Conservation (phyloP, 2,329 filamentous ascomycete species). For the Colletotrichum sp. region DNA sequence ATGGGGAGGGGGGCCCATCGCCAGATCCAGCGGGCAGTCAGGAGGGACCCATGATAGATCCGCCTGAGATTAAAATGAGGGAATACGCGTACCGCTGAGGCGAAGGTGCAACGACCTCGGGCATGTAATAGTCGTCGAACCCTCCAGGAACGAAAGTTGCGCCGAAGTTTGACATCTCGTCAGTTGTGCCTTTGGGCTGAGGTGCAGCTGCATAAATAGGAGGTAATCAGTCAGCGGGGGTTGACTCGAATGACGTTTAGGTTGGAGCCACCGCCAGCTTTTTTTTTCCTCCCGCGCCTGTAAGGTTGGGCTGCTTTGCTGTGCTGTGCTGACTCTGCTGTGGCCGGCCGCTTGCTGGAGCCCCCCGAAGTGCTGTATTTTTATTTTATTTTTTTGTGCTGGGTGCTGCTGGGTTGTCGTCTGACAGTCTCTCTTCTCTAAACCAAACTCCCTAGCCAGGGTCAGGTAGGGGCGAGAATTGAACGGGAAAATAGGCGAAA, state of each 20-base stretch:
- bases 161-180: conserved; percentile 52
- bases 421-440: background rate
- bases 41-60: conserved; percentile 13
- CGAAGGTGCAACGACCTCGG: conserved; percentile 61
- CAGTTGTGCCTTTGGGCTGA: conserved; percentile 34
- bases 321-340: conserved; percentile 2
- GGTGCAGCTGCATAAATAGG: conserved; percentile 33
- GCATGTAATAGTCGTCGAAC: conserved; percentile 65
- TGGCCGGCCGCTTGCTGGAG: conserved; percentile 1
- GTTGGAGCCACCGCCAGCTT: conserved; percentile 10
- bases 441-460: background rate
- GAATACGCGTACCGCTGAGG: conserved; percentile 57
- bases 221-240: conserved; percentile 21
- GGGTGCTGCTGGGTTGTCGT: conserved; percentile 3
- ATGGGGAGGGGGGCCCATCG: conserved; percentile 8
- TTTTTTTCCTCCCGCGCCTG: background rate
- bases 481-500: background rate
- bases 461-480: background rate
- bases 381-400: background rate
- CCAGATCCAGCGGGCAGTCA: conserved; percentile 11
- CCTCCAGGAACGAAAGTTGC: conserved; percentile 65
- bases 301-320: background rate
- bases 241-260: conserved; percentile 27
- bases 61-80: conserved; percentile 16
- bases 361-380: background rate